phyloP scores from a whole-genome alignment of 495 filamentous ascomycete genomes.

The Penicillium tannophilum region DNA sequence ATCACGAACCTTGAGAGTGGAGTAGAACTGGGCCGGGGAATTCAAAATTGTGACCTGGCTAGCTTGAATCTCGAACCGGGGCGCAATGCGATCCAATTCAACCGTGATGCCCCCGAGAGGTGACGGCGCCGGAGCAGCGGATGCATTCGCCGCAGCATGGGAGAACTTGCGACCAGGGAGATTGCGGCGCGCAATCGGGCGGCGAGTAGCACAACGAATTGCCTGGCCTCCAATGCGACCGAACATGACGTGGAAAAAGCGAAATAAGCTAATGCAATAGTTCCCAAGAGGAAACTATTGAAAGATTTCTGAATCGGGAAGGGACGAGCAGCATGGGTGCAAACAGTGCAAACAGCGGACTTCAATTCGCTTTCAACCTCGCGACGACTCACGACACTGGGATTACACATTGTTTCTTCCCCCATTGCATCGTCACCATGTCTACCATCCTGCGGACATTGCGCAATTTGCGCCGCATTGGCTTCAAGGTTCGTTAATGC shows the following conservation, averaged over 20 bases:
- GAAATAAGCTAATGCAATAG: not conserved
- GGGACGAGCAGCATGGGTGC: slow-evolving; percentile 20
- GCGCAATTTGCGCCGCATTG: slow-evolving; percentile 82
- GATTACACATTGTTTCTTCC: slow-evolving; percentile 18
- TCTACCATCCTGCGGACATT: slow-evolving; percentile 88
- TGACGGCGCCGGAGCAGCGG: slow-evolving; percentile 36
- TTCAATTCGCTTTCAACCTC: slow-evolving; percentile 26
- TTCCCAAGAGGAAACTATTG: not conserved
- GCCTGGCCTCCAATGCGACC: slow-evolving; percentile 44
- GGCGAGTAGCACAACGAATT: slow-evolving; percentile 37
- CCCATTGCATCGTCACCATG: slow-evolving; percentile 61
- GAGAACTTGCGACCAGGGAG: slow-evolving; percentile 46
- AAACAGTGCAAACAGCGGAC: slow-evolving; percentile 45
- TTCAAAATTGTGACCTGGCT: slow-evolving; percentile 79
- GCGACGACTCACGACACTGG: slow-evolving; percentile 12
- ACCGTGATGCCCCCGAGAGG: slow-evolving; percentile 60
- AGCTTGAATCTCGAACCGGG: slow-evolving; percentile 81
- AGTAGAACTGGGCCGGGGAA: slow-evolving; percentile 82
- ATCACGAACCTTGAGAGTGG: slow-evolving; percentile 72
- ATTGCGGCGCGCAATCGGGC: slow-evolving; percentile 34
- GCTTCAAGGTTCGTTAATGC: slow-evolving; percentile 68
- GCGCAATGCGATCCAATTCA: slow-evolving; percentile 87
- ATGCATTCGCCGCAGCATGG: slow-evolving; percentile 27
- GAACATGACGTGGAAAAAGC: slow-evolving; percentile 34
- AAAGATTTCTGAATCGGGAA: slow-evolving; percentile 30